These are phyloP conservation scores for Solanum hybrid DNA, from an alignment of 305 asterid genomes.

Conservation along the genomic window DNA sequence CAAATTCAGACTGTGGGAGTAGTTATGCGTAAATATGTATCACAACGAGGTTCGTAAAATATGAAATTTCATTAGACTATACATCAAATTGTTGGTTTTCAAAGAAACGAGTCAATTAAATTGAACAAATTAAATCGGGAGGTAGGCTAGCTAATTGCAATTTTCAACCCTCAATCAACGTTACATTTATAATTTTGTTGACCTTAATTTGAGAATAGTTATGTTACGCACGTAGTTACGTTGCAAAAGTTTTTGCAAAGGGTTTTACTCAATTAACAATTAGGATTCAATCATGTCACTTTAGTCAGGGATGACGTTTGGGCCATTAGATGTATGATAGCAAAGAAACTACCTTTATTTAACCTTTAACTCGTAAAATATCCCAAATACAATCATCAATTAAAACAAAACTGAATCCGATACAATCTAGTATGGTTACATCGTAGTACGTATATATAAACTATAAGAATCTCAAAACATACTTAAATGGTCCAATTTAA, in stretches of 20 bases:
- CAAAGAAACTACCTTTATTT: neutral
- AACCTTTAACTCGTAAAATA: neutral
- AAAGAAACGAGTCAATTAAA: neutral
- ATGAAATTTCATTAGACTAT: neutral
- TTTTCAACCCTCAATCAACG: neutral
- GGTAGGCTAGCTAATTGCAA: neutral
- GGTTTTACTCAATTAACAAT: neutral
- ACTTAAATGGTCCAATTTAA: neutral
- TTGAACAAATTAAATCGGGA: neutral
- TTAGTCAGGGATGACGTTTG: neutral
- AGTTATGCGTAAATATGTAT: neutral
- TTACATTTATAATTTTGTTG: neutral
- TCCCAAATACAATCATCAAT: neutral
- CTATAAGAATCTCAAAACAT: neutral
- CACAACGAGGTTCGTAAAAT: neutral
- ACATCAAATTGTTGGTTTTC: neutral
- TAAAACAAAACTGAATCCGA: neutral
- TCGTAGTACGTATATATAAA: neutral
- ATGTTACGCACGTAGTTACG: neutral
- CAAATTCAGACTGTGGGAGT: neutral
- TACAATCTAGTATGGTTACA: neutral
- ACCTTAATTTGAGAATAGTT: neutral
- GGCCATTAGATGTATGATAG: neutral
- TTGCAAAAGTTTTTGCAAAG: neutral
- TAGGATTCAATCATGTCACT: neutral